A percentile compares a stretch with the other conserved stretches of the same genome.
These are phyloP conservation scores for Kwoniella shivajii DNA, from an alignment of 1,284 basidiomycete genomes.

Conservation along the genomic window DNA sequence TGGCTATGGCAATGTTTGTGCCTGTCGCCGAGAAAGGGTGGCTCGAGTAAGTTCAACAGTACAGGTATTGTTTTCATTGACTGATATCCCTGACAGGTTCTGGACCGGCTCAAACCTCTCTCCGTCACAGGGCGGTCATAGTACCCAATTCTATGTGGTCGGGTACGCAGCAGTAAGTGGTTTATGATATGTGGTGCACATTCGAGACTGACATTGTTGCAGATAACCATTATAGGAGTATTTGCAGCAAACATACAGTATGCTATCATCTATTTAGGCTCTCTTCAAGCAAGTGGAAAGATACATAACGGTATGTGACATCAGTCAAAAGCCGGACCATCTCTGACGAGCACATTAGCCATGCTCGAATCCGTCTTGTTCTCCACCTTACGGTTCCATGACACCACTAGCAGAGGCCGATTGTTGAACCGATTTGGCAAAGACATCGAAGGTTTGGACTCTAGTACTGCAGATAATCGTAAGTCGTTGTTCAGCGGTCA, in stretches of 20 bases:
- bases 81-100: constrained; percentile 22
- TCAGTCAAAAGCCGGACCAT: neutral
- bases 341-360: constrained; percentile 48
- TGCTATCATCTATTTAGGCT: constrained; percentile 60
- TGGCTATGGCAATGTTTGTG: constrained; percentile 67
- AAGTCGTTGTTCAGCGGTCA: constrained; percentile 49
- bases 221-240: constrained; percentile 46
- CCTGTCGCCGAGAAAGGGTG: constrained; percentile 83
- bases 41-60: constrained; percentile 62
- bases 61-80: neutral
- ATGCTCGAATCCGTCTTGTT: constrained; percentile 84
- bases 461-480: constrained; percentile 80
- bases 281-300: constrained; percentile 67
- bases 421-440: constrained; percentile 89
- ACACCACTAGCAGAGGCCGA: constrained; percentile 83
- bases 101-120: constrained; percentile 34
- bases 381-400: constrained; percentile 90
- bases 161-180: constrained; percentile 65
- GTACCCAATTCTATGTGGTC: constrained; percentile 71
- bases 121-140: constrained; percentile 48
- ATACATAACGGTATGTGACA: constrained; percentile 66
- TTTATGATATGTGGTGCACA: too few species aligned
- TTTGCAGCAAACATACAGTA: constrained; percentile 45
- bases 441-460: constrained; percentile 91
- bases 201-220: neutral